These are phyloP conservation scores for Eleusine coracana DNA, from an alignment of 176 grass and related monocot genomes.

Conservation along the genomic window DNA sequence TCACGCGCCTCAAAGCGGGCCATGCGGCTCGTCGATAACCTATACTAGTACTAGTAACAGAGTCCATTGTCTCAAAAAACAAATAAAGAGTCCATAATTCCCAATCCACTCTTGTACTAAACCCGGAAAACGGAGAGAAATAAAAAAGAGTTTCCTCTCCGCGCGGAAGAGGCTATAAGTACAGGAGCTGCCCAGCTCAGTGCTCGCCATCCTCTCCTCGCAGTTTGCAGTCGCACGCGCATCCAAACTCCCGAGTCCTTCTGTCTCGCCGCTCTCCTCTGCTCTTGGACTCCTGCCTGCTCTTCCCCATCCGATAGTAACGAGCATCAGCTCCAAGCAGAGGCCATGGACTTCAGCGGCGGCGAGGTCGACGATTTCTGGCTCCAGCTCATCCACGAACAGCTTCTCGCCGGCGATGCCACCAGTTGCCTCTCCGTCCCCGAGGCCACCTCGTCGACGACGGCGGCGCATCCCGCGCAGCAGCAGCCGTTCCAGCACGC, in stretches of 20 bases:
- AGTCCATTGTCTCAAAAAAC: too few species aligned
- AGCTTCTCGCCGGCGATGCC: slow-evolving; percentile 45
- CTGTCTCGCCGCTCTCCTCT: background rate
- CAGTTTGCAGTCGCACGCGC: slow-evolving; percentile 21
- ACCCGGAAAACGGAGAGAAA: background rate
- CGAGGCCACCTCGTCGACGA: background rate
- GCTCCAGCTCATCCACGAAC: slow-evolving; percentile 52
- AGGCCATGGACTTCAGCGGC: slow-evolving; percentile 55
- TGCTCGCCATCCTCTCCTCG: slow-evolving; percentile 9
- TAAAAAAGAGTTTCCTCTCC: background rate
- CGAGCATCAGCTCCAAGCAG: too few species aligned
- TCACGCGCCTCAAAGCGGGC: background rate
- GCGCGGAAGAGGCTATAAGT: slow-evolving; percentile 35
- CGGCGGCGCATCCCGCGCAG: background rate
- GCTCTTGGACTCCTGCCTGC: background rate
- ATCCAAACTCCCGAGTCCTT: slow-evolving; percentile 30
- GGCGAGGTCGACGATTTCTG: slow-evolving; percentile 43
- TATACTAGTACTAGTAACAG: background rate
- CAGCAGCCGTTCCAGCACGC: slow-evolving; percentile 32
- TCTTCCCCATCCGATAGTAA: background rate
- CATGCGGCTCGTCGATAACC: slow-evolving; percentile 13
- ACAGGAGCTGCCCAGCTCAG: background rate
- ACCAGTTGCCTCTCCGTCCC: slow-evolving; percentile 17
- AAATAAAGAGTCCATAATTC: background rate
- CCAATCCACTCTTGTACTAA: background rate